Base-by-base conservation (phyloP, 2,329 filamentous ascomycete species). In the Trichophyton simii region DNA sequence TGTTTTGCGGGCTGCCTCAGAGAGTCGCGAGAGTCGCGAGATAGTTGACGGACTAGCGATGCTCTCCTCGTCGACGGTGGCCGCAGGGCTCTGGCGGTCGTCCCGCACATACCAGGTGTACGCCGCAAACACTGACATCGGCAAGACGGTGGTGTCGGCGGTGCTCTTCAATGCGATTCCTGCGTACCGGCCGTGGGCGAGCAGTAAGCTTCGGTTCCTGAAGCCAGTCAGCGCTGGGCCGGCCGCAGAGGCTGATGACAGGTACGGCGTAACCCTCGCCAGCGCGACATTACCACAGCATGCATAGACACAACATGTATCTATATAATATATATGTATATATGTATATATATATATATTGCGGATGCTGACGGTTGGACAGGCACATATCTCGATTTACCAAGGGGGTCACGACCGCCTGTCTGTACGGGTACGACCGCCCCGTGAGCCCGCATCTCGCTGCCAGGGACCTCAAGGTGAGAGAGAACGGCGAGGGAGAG, bases 221-320 rank as follows among this genome's bases (percentile, higher is more conserved):
- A 95, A 95, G 72, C 89, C 89, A 0, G 85, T 95, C 1, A 92
- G 88, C 1, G 94, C 89, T 0, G 90, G 89, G 0, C 80, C 86
- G 6, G 69, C 76, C 8, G 75, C 82, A 28, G 87, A 91, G 61
- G 85, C 86, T 15, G 89, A 94, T 74, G 83, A 87, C 70, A 73
- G 78, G 86, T 89, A 77, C 58, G 22, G n/a, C 3, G 11, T 20
- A 22, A 48, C 44, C 5, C 20, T 20, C 9, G 9, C n/a, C 44
- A 7, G 20, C 7, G 7, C 1, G 44, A 20, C 18, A 22, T 11
- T 22, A 25, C 20, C 22, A 48, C n/a, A 31, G 6, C 28, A 31
- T 31, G 6, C 28, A 31, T 31, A 31, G 28, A 31, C 28, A 28
- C 25, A 28, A 28, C 25, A 28, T 22, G 22, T 22, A 3, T 22